Evolutionary conservation across 768 basidiomycete species (phyloP).

Genomic region (Amanita phalloides): DNA sequence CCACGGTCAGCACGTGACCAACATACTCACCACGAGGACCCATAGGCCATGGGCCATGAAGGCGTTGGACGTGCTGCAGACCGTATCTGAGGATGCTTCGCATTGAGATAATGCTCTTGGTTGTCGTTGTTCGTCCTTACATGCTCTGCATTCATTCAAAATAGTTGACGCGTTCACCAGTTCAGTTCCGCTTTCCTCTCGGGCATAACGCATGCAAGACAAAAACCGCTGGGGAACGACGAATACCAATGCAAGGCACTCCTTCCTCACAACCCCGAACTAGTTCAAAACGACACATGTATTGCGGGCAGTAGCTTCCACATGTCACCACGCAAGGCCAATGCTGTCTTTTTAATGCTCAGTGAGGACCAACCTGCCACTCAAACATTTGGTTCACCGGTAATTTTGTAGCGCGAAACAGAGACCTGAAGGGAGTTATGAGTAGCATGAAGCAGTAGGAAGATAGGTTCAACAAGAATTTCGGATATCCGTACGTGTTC

Average conservation of each 20-base stretch:
- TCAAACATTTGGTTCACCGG: background rate
- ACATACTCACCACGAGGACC: too few species aligned
- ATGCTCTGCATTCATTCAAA: background rate
- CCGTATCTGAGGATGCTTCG: too few species aligned
- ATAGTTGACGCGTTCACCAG: background rate
- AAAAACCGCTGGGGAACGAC: background rate
- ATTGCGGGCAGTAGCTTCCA: background rate
- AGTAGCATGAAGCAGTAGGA: slow-evolving; percentile 71
- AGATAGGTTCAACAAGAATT: slow-evolving; percentile 84
- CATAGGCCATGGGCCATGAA: too few species aligned
- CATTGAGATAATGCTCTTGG: background rate
- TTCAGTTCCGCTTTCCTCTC: background rate
- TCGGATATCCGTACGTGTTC: slow-evolving; percentile 77
- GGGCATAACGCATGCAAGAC: background rate
- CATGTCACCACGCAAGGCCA: background rate
- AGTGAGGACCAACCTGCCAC: background rate
- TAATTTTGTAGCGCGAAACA: slow-evolving; percentile 40
- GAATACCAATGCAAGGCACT: background rate
- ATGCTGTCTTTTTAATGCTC: background rate
- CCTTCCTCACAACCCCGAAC: background rate
- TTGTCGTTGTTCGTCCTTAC: background rate
- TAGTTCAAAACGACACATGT: background rate
- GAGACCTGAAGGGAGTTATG: slow-evolving; percentile 47
- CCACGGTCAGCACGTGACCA: too few species aligned
- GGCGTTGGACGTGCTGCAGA: too few species aligned